Evolutionary conservation across 768 basidiomycete genomes (phyloP), one percentile per base, ranked within the genome.

Genomic region (Gymnopilus junonius): DNA sequence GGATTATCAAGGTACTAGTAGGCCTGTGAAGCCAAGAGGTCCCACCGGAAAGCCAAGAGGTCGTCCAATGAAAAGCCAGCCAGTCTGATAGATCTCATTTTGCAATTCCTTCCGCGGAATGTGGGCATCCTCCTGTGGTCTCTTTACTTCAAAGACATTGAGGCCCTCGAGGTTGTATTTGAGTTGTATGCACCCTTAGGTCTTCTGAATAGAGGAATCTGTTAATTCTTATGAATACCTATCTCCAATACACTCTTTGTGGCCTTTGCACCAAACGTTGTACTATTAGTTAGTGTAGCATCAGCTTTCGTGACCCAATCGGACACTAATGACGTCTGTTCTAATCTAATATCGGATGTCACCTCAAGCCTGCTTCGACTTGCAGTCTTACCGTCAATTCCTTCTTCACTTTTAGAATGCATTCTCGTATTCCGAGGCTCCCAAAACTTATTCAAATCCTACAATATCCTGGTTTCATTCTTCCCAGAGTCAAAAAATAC

Each of bases 1-100:
- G 2, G 85, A 85, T 58, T 86, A 83, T 65, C 74, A 79, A 45
- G n/a, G n/a, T n/a, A n/a, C n/a, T n/a, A 84, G 85, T 10, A 70
- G 74, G 4, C 81, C 84, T 11, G 65, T 84, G 17, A 78, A 53
- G 58, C 72, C 62, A 45, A 55, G 84, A 20, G 75, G 75, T n/a
- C n/a, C n/a, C 10, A 80, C 48, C 7, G 48, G 48, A 32, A 51
- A 11, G 23, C 27, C 48, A 20, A 51, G 48, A 11, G 48, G 29
- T n/a, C 48, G 48, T n/a, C 48, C 48, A n/a, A 51, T 15, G 48
- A 51, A 31, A 32, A 51, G 48, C 10, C 27, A 20, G 2, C 48
- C 48, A 11, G 31, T n/a, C 15, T 51, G 17, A 46, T 3, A 23
- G 21, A 42, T 4, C 7, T 42, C 4, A n/a, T 42, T 4, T 10